Percentiles rank a stretch among this genome's conserved stretches.
phyloP scores from a whole-genome alignment of 176 grass and related monocot genomes.

The Leersia perrieri region DNA sequence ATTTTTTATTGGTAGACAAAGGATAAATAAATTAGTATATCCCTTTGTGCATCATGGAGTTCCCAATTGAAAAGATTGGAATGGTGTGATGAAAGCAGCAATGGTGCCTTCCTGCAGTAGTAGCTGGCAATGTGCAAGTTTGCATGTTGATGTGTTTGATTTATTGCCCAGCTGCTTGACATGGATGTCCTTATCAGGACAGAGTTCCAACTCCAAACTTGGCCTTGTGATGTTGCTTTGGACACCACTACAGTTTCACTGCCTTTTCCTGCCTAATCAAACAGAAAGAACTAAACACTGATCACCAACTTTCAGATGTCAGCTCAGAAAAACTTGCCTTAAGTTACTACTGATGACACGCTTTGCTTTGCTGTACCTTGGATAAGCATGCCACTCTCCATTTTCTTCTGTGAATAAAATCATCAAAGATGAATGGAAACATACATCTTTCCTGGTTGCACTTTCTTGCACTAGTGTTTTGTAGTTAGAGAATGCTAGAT shows the following conservation, averaged over 20 bases:
- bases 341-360: constrained; percentile 5
- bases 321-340: constrained; percentile 26
- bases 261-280: constrained; percentile 32
- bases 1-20: not conserved
- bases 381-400: constrained; percentile 2
- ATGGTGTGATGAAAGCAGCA: constrained; percentile 7
- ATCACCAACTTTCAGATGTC: constrained; percentile 28
- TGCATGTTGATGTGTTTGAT: constrained; percentile 5
- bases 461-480: not conserved
- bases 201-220: constrained; percentile 31
- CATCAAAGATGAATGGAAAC: not conserved
- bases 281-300: not conserved
- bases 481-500: not conserved
- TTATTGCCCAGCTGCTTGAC: constrained; percentile 8
- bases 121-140: constrained; percentile 32
- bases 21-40: constrained; percentile 26
- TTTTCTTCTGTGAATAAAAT: constrained; percentile 1
- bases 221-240: constrained; percentile 28
- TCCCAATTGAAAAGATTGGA: constrained; percentile 23
- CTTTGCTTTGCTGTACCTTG: constrained; percentile 18
- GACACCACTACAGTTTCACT: not conserved
- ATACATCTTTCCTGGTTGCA: not conserved
- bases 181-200: constrained; percentile 33
- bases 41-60: constrained; percentile 25
- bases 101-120: constrained; percentile 10